phyloP scores from a whole-genome alignment of 2,329 filamentous ascomycete genomes.

The Exophiala oligosperma region DNA sequence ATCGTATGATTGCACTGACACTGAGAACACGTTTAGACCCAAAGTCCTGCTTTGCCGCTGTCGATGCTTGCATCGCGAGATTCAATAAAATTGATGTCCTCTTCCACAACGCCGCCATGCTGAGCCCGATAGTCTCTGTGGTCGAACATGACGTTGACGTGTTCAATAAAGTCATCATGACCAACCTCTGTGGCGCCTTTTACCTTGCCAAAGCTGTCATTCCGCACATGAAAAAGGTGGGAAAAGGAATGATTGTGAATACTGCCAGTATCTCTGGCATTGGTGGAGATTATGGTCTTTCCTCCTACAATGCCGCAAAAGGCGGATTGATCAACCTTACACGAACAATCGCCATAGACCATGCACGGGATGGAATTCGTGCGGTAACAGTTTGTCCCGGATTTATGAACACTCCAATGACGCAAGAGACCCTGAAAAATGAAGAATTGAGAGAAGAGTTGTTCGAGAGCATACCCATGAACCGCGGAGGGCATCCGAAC shows the following conservation, averaged over 20 bases:
- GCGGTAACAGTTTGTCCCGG: constrained; percentile 15
- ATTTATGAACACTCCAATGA: constrained; percentile 16
- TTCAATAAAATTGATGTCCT: constrained; percentile 12
- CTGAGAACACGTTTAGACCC: constrained; percentile 1
- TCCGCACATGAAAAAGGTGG: constrained; percentile 11
- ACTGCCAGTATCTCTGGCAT: constrained; percentile 14
- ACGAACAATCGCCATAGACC: constrained; percentile 15
- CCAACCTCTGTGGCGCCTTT: constrained; percentile 16
- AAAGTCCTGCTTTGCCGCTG: constrained; percentile 7
- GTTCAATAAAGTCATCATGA: constrained; percentile 20
- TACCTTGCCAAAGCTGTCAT: constrained; percentile 14
- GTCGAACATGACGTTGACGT: constrained; percentile 12
- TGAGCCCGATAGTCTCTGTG: constrained; percentile 11
- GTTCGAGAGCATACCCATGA: constrained; percentile 16
- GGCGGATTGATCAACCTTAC: constrained; percentile 15
- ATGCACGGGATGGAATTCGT: constrained; percentile 16
- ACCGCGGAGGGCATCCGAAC: constrained; percentile 10
- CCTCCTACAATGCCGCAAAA: constrained; percentile 18
- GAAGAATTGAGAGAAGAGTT: constrained; percentile 10
- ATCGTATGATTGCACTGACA: constrained; percentile 7
- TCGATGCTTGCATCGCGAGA: constrained; percentile 12
- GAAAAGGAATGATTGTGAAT: constrained; percentile 19
- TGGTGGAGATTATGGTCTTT: constrained; percentile 18
- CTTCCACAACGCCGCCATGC: constrained; percentile 15
- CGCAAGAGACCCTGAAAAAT: neutral